These are phyloP conservation scores for Globisporangium sylvaticum DNA, from an alignment of 352 stramenopile species.

Conservation along the genomic window DNA sequence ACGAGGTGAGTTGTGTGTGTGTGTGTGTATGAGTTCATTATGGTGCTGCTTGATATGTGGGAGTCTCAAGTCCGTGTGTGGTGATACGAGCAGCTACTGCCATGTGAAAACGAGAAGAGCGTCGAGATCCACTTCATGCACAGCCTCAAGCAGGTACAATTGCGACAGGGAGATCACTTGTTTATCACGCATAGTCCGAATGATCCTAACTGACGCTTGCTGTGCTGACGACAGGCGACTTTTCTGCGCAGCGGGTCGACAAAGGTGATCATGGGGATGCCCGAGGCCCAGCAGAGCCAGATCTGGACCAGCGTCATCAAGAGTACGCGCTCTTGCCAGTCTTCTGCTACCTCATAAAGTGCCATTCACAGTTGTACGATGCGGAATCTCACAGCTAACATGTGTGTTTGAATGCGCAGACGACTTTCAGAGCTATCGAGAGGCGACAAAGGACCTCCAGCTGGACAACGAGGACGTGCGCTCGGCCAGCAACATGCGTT, in stretches of 20 bases:
- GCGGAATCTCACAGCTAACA: neutral
- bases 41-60: neutral
- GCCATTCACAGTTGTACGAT: too few species aligned
- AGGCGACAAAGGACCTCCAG: conserved; percentile 45
- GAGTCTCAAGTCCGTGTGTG: too few species aligned
- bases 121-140: conserved; percentile 86
- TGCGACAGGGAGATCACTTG: neutral
- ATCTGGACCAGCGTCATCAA: conserved; percentile 74
- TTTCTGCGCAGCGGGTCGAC: conserved; percentile 74
- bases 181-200: neutral
- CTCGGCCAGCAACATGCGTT: conserved; percentile 26
- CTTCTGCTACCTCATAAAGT: neutral
- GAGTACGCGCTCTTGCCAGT: conserved; percentile 32
- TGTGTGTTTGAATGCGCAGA: conserved; percentile 17
- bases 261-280: conserved; percentile 77
- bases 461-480: conserved; percentile 35
- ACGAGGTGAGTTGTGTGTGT: conserved; percentile 28
- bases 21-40: neutral
- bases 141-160: conserved; percentile 63
- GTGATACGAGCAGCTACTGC: conserved; percentile 33
- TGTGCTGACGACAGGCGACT: conserved; percentile 24
- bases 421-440: conserved; percentile 50
- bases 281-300: conserved; percentile 73
- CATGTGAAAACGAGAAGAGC: conserved; percentile 71
- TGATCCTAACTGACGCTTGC: neutral